Conservation (phyloP, 768 basidiomycete species). For the Ephemerocybe angulata region DNA sequence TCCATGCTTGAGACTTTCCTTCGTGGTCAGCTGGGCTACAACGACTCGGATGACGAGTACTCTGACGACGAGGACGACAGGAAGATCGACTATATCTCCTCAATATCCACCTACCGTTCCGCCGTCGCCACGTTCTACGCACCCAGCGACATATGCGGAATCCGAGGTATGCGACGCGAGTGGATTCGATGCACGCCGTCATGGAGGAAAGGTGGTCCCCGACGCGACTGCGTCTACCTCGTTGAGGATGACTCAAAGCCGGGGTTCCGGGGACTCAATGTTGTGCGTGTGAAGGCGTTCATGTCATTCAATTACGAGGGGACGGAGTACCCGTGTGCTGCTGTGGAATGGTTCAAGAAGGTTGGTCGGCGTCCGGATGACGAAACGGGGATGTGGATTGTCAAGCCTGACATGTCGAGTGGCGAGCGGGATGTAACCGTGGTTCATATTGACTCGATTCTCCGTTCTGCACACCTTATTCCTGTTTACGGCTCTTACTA, state of each 20-base stretch:
- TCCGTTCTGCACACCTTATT: conserved; percentile 29
- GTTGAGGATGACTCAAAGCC: background rate
- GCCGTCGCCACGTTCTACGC: background rate
- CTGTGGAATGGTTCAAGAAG: conserved; percentile 27
- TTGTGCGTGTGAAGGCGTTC: conserved; percentile 24
- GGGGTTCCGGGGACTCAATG: conserved; percentile 23
- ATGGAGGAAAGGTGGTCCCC: background rate
- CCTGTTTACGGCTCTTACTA: conserved; percentile 18
- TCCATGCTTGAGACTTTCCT: background rate
- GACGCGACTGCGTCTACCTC: conserved; percentile 1
- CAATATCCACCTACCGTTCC: background rate
- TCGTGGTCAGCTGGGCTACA: conserved; percentile 1
- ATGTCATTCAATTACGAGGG: conserved; percentile 23
- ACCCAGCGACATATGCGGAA: background rate
- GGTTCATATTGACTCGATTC: conserved; percentile 27
- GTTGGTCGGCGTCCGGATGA: conserved; percentile 17
- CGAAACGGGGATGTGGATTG: conserved; percentile 34
- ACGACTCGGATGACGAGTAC: background rate
- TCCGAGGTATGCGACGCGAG: background rate
- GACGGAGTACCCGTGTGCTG: conserved; percentile 21
- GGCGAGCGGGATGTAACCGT: conserved; percentile 14
- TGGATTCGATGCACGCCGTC: background rate
- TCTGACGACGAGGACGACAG: background rate
- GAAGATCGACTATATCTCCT: background rate
- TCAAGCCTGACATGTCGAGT: conserved; percentile 25